phyloP scores from a whole-genome alignment of 2,329 filamentous ascomycete genomes.

The Trichoderma gracile region DNA sequence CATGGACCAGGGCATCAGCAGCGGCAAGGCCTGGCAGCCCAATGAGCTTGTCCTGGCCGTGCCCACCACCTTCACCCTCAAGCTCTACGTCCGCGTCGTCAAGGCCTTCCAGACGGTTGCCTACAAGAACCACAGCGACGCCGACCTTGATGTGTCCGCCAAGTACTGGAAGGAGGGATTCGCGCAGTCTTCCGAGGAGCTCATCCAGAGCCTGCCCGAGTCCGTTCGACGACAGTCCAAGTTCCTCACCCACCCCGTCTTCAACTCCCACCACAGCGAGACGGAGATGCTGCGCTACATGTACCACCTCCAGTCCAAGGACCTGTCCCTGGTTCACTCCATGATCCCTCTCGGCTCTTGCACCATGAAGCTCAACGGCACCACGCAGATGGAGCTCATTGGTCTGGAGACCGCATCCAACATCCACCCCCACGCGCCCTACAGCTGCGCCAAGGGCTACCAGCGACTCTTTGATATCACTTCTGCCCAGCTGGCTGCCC shows the following conservation, averaged over 20 bases:
- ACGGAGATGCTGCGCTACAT: conserved; percentile 94
- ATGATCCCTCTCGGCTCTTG: conserved; percentile 98
- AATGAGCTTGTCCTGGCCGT: conserved; percentile 35
- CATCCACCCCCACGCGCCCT: conserved; percentile 77
- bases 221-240: conserved; percentile 67
- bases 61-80: conserved; percentile 32
- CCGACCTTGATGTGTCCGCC: conserved; percentile 36
- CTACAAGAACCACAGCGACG: conserved; percentile 32
- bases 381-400: conserved; percentile 87
- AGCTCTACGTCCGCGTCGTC: conserved; percentile 30
- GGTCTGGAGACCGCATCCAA: conserved; percentile 74
- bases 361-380: conserved; percentile 97
- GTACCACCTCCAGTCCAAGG: conserved; percentile 88
- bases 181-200: conserved; percentile 40
- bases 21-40: conserved; percentile 61
- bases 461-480: conserved; percentile 68
- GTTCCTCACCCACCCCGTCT: conserved; percentile 87
- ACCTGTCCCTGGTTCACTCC: conserved; percentile 89
- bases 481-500: conserved; percentile 72
- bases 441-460: conserved; percentile 67
- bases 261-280: conserved; percentile 93
- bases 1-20: conserved; percentile 64
- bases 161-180: conserved; percentile 45
- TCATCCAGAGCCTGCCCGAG: conserved; percentile 51
- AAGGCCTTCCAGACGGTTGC: conserved; percentile 35